Evolutionary conservation across 169 alveolate genomes (phyloP), one percentile per base, ranked within the genome.

Genomic region (Cryptosporidium canis): DNA sequence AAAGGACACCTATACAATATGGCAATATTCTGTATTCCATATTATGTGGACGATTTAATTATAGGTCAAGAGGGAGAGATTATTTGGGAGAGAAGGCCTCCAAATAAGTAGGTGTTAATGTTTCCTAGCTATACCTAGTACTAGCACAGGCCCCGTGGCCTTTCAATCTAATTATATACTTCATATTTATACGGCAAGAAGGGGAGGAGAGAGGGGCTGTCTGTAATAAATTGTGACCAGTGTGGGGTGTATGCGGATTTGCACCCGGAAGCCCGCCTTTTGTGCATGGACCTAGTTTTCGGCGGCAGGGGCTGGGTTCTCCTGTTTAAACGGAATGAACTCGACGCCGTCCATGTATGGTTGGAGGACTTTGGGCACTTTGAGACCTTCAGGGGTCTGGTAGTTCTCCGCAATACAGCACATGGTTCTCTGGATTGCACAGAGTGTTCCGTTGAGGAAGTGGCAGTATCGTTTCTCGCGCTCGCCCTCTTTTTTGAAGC

Each of bases 371-470:
- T 92, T 92, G 16, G 99, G 99, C 48, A 98, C 97, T 51, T 83
- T 91, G 45, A 98, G 94, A 8, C 99, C 99, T 35, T 94, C 96
- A 16, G 93, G 95, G 53, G 98, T 96, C 90, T 98, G 98, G 83
- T 97, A 97, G 92, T 97, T 95, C 82, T 97, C 99, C 56, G 97
- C 95, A 56, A 98, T 94, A 90, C 99, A 97, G 90, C 99, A 97
- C 83, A 98, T 91, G 63, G 99, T 96, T 83, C 99, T 93, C 91
- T 97, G 98, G 33, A 99, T 93, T 37, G 99, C 99, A 85, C 98
- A 98, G 82, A 98, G 93, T 43, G 99, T 98, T 21, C 99, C 99
- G 90, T 98, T 98, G 41, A 98, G 95, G 97, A 98, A 94, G 91
- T 98, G 99, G 39, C 97, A 97, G 90, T 93, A 95, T 18, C 67